phyloP scores from a whole-genome alignment of 1,284 basidiomycete species.

The Boletus mariae region DNA sequence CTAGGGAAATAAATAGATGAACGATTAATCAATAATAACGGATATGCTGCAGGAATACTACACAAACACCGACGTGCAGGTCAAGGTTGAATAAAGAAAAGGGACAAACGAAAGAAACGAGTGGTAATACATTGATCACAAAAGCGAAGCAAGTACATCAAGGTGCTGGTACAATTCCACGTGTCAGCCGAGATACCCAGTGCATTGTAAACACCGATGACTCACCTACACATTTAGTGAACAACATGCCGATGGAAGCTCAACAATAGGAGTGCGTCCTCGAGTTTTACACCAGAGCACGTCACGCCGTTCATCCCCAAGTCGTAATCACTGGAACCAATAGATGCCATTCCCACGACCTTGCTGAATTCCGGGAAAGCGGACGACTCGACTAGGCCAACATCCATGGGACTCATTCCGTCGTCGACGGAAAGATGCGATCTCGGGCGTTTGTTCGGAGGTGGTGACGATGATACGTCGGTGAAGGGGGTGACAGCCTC shows the following conservation, averaged over 20 bases:
- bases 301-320: constrained; percentile 27
- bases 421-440: constrained; percentile 25
- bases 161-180: constrained; percentile 7
- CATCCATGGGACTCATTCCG: constrained; percentile 25
- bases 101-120: constrained; percentile 10
- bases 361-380: constrained; percentile 30
- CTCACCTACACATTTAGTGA: constrained; percentile 41
- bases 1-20: constrained; percentile 25
- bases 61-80: constrained; percentile 12
- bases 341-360: constrained; percentile 19
- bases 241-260: constrained; percentile 66
- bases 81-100: constrained; percentile 5
- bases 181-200: constrained; percentile 12
- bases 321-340: constrained; percentile 26
- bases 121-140: constrained; percentile 23
- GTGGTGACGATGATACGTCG: constrained; percentile 50
- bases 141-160: constrained; percentile 13
- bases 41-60: constrained; percentile 26
- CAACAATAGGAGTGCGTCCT: constrained; percentile 64
- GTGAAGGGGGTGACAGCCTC: constrained; percentile 71
- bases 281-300: constrained; percentile 47
- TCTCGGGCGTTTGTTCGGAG: constrained; percentile 31
- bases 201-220: constrained; percentile 1
- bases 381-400: constrained; percentile 28
- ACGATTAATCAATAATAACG: constrained; percentile 38